phyloP scores from a whole-genome alignment of 106 monocot species.

The Acanthochlamys bracteata region DNA sequence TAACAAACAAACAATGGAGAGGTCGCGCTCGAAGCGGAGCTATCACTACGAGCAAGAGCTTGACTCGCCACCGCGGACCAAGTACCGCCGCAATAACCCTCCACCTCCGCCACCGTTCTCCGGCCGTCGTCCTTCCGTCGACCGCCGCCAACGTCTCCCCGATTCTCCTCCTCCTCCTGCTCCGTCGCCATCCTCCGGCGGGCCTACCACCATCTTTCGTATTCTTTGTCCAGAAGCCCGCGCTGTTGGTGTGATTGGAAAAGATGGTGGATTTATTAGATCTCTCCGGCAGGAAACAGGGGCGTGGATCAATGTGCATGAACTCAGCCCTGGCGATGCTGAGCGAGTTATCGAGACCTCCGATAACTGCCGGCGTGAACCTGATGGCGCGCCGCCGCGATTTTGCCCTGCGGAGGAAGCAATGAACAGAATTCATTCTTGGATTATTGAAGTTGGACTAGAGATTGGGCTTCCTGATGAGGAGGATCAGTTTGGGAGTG shows the following conservation, averaged over 20 bases:
- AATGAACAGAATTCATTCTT: conserved; percentile 58
- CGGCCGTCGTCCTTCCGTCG: conserved; percentile 17
- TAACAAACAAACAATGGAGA: conserved; percentile 70
- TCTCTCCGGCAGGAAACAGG: conserved; percentile 48
- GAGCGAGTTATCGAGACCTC: conserved; percentile 88
- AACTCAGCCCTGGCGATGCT: conserved; percentile 51
- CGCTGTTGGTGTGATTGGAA: conserved; percentile 43
- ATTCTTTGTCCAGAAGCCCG: not conserved
- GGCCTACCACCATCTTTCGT: conserved; percentile 5
- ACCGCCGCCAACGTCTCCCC: conserved; percentile 23
- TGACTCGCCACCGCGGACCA: conserved; percentile 43
- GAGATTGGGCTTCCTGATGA: conserved; percentile 19
- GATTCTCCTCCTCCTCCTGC: conserved; percentile 15
- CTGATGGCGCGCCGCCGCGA: conserved; percentile 76
- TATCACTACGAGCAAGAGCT: conserved; percentile 74
- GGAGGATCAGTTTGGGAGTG: conserved; percentile 15
- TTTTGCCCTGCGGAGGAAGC: conserved; percentile 93
- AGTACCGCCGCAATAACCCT: conserved; percentile 33
- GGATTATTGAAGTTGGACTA: conserved; percentile 53
- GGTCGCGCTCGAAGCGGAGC: conserved; percentile 71
- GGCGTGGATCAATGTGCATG: conserved; percentile 73
- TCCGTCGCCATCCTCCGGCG: conserved; percentile 2
- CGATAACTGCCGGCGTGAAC: conserved; percentile 54
- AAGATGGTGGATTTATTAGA: conserved; percentile 42
- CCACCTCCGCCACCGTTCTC: no score